These are phyloP conservation scores for Hyparrhenia diplandra DNA, from an alignment of 176 grass and related monocot genomes.

Conservation along the genomic window DNA sequence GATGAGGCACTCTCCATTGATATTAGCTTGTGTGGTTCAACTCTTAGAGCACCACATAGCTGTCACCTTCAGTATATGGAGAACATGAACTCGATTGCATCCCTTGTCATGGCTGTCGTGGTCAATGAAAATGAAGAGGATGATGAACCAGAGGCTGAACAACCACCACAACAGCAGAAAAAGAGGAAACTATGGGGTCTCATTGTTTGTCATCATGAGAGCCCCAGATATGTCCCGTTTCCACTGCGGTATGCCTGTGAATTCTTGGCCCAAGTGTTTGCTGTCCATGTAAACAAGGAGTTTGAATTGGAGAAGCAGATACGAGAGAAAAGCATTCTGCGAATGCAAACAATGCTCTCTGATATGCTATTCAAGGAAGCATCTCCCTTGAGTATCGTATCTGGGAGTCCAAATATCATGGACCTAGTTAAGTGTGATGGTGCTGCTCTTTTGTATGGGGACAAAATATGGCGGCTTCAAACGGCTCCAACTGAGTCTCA, in stretches of 20 bases:
- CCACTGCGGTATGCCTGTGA: constrained; percentile 95
- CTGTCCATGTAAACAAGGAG: constrained; percentile 93
- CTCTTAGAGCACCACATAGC: constrained; percentile 73
- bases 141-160: constrained; percentile 32
- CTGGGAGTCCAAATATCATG: constrained; percentile 84
- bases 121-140: constrained; percentile 65
- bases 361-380: constrained; percentile 83
- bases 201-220: constrained; percentile 87
- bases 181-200: constrained; percentile 89
- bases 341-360: constrained; percentile 74
- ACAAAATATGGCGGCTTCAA: constrained; percentile 62
- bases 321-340: constrained; percentile 85
- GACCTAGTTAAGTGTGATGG: constrained; percentile 82
- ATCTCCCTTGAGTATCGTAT: constrained; percentile 69
- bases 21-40: constrained; percentile 83
- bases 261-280: constrained; percentile 88
- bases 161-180: constrained; percentile 45
- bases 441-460: constrained; percentile 74
- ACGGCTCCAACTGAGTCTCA: constrained; percentile 66
- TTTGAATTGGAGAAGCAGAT: constrained; percentile 85
- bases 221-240: constrained; percentile 81
- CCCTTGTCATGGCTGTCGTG: constrained; percentile 88
- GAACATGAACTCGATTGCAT: constrained; percentile 97
- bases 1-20: constrained; percentile 57
- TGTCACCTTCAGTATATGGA: constrained; percentile 98